These are phyloP conservation scores for Serpula lacrymans DNA, from an alignment of 768 basidiomycete species.

Conservation along the genomic window DNA sequence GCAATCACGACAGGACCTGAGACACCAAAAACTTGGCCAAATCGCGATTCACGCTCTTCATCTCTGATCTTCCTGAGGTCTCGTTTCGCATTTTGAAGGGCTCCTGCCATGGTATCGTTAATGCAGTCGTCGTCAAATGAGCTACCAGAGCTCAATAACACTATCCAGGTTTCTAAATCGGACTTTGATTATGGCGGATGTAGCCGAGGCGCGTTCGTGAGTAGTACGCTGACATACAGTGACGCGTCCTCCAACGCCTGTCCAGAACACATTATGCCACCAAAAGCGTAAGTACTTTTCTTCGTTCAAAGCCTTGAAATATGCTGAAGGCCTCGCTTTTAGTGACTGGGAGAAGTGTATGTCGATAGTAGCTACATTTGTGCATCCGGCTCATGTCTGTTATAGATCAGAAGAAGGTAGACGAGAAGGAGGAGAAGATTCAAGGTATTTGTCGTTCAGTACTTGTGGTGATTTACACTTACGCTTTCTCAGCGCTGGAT, in stretches of 20 bases:
- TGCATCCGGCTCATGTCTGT: constrained; percentile 5
- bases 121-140: constrained; percentile 3
- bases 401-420: constrained; percentile 79
- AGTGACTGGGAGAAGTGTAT: constrained; percentile 99
- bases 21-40: constrained; percentile 90
- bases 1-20: constrained; percentile 99
- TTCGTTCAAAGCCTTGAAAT: not conserved
- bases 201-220: constrained; percentile 23
- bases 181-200: constrained; percentile 22
- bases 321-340: constrained; percentile 13
- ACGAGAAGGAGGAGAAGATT: constrained; percentile 92
- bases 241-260: constrained; percentile 35
- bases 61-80: constrained; percentile 85
- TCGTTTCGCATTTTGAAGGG: constrained; percentile 85
- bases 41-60: constrained; percentile 85
- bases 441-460: constrained; percentile 49
- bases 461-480: too few relatives aligned
- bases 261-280: constrained; percentile 62
- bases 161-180: constrained; percentile 20
- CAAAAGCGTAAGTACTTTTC: constrained; percentile 79
- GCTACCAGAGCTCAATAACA: not conserved
- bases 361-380: constrained; percentile 16
- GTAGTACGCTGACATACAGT: too few relatives aligned
- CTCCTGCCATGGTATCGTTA: constrained; percentile 79
- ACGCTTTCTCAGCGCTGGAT: constrained; percentile 62